Percentiles rank a stretch among this genome's conserved stretches.
Conservation (phyloP, 768 basidiomycete genomes). For the Nidularia sp. region DNA sequence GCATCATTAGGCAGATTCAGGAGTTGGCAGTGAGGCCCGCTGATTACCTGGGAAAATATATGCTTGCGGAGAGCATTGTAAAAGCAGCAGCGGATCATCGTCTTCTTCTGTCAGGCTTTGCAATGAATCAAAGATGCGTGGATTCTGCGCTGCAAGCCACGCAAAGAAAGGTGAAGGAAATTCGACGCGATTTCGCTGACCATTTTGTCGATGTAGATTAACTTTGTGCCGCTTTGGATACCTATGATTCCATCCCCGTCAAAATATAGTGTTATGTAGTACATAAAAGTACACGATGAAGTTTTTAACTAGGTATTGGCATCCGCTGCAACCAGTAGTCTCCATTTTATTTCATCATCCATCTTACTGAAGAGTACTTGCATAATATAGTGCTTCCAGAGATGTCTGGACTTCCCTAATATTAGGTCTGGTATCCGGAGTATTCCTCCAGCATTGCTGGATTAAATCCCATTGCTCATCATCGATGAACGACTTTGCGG, state of each 20-base stretch:
- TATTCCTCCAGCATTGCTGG: constrained; percentile 33
- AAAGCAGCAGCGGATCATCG: background rate
- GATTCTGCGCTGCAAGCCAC: background rate
- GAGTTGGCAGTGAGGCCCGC: background rate
- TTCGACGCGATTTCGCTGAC: background rate
- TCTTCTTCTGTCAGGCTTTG: too few species aligned
- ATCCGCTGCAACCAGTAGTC: background rate
- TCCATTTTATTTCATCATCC: background rate
- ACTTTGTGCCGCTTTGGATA: background rate
- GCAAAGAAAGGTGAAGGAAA: background rate
- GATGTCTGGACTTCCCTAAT: constrained; percentile 14
- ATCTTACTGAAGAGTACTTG: background rate
- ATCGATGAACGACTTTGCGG: constrained; percentile 28
- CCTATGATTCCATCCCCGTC: too few species aligned
- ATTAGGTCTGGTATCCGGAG: constrained; percentile 23
- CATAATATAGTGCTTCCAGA: background rate
- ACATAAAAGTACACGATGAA: background rate
- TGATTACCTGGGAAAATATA: background rate
- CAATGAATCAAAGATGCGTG: background rate
- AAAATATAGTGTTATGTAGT: too few species aligned
- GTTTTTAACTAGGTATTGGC: background rate
- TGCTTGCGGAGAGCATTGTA: background rate
- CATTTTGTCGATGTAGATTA: background rate
- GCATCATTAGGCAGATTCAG: background rate
- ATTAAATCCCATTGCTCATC: constrained; percentile 39